Evolutionary conservation across 768 basidiomycete genomes (phyloP).

Genomic region (Obba rivulosa): DNA sequence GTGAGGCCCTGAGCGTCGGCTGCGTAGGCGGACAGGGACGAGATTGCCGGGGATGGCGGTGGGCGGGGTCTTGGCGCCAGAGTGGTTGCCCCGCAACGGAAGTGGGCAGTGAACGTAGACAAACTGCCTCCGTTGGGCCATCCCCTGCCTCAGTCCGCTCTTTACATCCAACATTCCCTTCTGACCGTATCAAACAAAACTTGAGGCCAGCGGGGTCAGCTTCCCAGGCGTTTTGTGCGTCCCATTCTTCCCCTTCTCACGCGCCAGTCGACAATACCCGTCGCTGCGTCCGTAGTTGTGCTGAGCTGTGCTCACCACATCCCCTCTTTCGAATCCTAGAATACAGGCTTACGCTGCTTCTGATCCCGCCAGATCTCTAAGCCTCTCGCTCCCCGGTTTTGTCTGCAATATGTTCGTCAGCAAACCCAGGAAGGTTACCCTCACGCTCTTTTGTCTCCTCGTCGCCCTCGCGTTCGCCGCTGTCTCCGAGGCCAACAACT

Average conservation of each 20-base stretch:
- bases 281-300: background rate
- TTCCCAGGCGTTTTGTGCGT: constrained; percentile 8
- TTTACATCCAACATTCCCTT: no score
- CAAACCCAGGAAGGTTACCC: constrained; percentile 38
- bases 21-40: no score
- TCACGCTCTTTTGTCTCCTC: constrained; percentile 62
- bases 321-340: background rate
- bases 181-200: no score
- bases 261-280: background rate
- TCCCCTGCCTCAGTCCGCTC: no score
- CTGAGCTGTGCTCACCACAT: no score
- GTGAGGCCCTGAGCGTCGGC: no score
- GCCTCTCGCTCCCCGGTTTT: constrained; percentile 5
- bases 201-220: no score
- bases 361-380: constrained; percentile 3
- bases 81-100: no score
- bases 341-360: constrained; percentile 4
- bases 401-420: constrained; percentile 43
- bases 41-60: no score
- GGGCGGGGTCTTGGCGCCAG: no score
- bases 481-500: constrained; percentile 42
- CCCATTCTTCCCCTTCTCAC: background rate
- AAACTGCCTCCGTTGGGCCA: no score
- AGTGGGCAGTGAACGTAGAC: no score
- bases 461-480: constrained; percentile 44